A percentile compares a stretch with the other conserved stretches of the same genome.
Evolutionary conservation across 257 asterid genomes (phyloP).

Genomic region (Solanum pinnatisectum): DNA sequence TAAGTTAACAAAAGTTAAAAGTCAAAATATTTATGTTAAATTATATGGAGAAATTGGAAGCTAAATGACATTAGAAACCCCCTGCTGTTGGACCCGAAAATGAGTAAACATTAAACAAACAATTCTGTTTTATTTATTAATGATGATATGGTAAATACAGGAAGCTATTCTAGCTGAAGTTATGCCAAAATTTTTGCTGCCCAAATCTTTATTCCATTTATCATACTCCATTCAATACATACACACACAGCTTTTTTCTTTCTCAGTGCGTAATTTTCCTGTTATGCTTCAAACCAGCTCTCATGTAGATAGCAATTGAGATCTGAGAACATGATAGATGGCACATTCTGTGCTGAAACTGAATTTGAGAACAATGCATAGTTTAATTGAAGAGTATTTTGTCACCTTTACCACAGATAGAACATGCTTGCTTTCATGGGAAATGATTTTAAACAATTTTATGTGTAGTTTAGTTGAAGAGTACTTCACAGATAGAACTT

Average conservation of each 20-base stretch:
- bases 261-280: not conserved
- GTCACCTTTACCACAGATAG: not conserved
- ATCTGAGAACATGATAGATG: not conserved
- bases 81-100: not conserved
- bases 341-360: not conserved
- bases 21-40: not conserved
- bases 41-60: not conserved
- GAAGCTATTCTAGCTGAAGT: not conserved
- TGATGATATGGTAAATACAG: not conserved
- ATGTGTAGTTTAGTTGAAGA: not conserved
- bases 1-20: not conserved
- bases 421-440: conserved; percentile 7
- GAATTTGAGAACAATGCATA: not conserved
- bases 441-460: not conserved
- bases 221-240: not conserved
- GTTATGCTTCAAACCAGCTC: not conserved
- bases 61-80: not conserved
- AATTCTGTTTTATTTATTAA: not conserved
- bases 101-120: not conserved
- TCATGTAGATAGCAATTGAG: not conserved
- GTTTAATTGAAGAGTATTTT: not conserved
- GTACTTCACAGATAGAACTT: not conserved
- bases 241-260: not conserved
- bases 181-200: not conserved
- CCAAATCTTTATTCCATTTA: not conserved